Percentiles rank a stretch among this genome's conserved stretches.
Conservation (phyloP, 192 early-diverging fungal species). For the Linnemannia hyalina region DNA sequence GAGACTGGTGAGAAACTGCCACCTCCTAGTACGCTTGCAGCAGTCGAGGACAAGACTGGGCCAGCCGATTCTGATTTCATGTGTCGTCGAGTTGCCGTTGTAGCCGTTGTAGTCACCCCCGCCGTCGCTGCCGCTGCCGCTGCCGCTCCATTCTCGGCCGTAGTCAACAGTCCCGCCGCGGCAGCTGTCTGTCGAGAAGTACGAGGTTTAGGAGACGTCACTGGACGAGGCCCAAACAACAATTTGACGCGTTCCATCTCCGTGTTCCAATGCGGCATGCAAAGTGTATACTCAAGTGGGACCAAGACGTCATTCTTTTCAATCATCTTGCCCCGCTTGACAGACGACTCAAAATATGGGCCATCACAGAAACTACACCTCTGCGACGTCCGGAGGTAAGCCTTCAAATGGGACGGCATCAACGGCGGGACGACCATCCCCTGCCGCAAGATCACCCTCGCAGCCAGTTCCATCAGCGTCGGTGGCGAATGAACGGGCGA, state of each 20-base stretch:
- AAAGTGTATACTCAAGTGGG: constrained; percentile 80
- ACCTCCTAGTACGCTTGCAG: background rate
- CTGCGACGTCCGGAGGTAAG: constrained; percentile 71
- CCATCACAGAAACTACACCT: constrained; percentile 83
- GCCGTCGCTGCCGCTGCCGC: background rate
- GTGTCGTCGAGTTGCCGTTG: background rate
- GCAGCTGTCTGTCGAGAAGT: background rate
- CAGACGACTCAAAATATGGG: constrained; percentile 78
- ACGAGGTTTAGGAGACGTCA: constrained; percentile 60
- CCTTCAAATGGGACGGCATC: constrained; percentile 62
- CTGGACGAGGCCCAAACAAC: constrained; percentile 73
- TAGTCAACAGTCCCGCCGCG: background rate
- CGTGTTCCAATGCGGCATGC: constrained; percentile 79
- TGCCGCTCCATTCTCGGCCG: background rate
- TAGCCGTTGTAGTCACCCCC: background rate
- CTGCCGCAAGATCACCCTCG: constrained; percentile 75
- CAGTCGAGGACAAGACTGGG: background rate
- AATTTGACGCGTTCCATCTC: constrained; percentile 72
- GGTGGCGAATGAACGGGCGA: constrained; percentile 64
- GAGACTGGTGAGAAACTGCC: background rate
- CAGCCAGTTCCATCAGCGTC: constrained; percentile 80
- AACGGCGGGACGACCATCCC: constrained; percentile 60
- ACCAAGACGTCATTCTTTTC: constrained; percentile 65
- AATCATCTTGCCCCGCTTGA: constrained; percentile 70
- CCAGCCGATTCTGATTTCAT: constrained; percentile 13